These are phyloP conservation scores for Jatropha multifida DNA, from an alignment of 441 rosid species.

Conservation along the genomic window DNA sequence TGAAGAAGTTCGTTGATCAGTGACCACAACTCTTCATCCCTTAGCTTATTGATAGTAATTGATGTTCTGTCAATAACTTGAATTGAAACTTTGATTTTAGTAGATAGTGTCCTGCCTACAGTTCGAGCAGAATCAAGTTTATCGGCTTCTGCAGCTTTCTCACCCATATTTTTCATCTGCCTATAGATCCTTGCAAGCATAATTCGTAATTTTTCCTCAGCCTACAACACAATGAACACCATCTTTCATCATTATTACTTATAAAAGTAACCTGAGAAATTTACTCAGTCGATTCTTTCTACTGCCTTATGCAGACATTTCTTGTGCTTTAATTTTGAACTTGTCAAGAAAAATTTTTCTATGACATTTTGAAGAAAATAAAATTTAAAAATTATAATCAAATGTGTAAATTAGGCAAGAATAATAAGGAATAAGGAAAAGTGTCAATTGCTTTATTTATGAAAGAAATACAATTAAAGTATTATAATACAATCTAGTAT, in stretches of 20 bases:
- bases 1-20: slow-evolving; percentile 62
- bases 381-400: background rate
- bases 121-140: slow-evolving; percentile 51
- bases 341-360: no score
- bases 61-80: slow-evolving; percentile 83
- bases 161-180: slow-evolving; percentile 62
- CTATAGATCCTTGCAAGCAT: slow-evolving; percentile 55
- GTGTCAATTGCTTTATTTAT: background rate
- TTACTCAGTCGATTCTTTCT: no score
- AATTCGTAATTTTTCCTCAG: slow-evolving; percentile 79
- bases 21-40: slow-evolving; percentile 94
- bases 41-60: slow-evolving; percentile 62
- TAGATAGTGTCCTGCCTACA: slow-evolving; percentile 51
- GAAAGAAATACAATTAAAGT: background rate
- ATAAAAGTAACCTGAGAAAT: no score
- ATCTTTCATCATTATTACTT: background rate
- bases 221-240: slow-evolving; percentile 37
- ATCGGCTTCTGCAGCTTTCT: slow-evolving; percentile 57
- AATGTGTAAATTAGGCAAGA: background rate
- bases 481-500: background rate
- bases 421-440: background rate
- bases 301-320: no score
- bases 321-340: no score
- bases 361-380: no score
- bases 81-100: slow-evolving; percentile 77